A percentile compares a stretch with the other conserved stretches of the same genome.
Conservation (phyloP, 2,329 filamentous ascomycete genomes). For the Colletotrichum zoysiae region DNA sequence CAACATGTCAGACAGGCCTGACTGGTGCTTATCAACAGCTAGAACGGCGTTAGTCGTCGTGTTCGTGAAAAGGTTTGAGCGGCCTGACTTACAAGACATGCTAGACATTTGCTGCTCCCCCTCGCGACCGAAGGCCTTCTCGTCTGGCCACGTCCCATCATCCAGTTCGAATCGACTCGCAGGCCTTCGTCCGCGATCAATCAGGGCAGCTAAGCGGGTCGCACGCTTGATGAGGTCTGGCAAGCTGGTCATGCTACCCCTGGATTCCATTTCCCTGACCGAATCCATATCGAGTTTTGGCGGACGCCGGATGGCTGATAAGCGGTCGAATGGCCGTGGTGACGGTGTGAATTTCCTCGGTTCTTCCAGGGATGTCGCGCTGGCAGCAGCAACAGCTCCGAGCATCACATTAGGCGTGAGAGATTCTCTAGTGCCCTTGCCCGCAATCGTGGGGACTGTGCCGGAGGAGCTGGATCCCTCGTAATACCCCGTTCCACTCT, state of each 20-base stretch:
- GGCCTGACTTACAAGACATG: constrained; percentile 47
- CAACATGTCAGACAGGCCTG: constrained; percentile 73
- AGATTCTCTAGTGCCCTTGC: constrained; percentile 43
- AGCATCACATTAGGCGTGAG: constrained; percentile 62
- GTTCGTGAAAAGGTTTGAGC: neutral
- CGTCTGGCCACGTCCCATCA: constrained; percentile 63
- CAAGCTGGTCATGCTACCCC: constrained; percentile 91
- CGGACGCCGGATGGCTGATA: constrained; percentile 73
- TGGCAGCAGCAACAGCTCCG: constrained; percentile 64
- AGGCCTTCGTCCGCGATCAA: constrained; percentile 82
- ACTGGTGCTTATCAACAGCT: constrained; percentile 61
- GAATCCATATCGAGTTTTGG: constrained; percentile 82
- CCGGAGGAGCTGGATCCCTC: constrained; percentile 61
- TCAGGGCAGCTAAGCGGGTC: constrained; percentile 85
- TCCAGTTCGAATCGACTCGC: constrained; percentile 68
- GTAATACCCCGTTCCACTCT: constrained; percentile 60
- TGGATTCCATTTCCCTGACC: constrained; percentile 82
- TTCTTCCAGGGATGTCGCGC: constrained; percentile 57
- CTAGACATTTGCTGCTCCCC: constrained; percentile 56
- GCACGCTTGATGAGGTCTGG: constrained; percentile 92
- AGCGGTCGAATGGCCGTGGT: constrained; percentile 55
- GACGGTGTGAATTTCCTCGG: constrained; percentile 46
- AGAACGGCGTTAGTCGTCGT: constrained; percentile 42
- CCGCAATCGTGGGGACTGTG: constrained; percentile 52
- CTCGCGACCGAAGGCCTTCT: constrained; percentile 55